Base-by-base conservation (phyloP, 331 rosid species). In the Pyrus hybrid region DNA sequence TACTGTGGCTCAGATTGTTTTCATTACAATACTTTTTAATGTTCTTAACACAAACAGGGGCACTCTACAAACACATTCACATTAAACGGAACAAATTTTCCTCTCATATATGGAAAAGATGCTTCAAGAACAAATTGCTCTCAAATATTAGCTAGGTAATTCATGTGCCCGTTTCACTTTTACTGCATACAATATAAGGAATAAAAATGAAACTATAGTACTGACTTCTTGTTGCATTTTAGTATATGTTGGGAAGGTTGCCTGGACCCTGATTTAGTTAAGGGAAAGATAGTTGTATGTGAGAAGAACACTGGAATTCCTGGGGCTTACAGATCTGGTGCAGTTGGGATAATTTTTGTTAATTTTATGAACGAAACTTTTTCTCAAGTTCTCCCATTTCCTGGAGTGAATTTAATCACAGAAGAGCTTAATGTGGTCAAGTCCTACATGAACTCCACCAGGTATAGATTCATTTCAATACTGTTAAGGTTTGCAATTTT, bases 231-330 rank as follows among this genome's bases (percentile, higher is more conserved):
- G 21, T 35, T 35, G 43, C 23, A 28, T 57, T 73, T 17, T 17
- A 65, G 79, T 14, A n/a, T 5, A 0, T 80, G 79, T 63, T 21
- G 4, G 7, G 13, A 14, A 2, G 30, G 62, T 22, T 80, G 76
- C 57, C 53, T 74, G 43, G 65, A 74, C 71, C 47, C 56, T 33
- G 23, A 5, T 23, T 26, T 33, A 25, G 83, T 66, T 5, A 68
- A 80, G 67, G 83, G 79, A 62, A 80, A 74, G 79, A 68, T 80
- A 30, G 70, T 80, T 49, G 22, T 75, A 51, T 74, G 79, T 1
- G 71, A 73, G 17, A 1, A 1, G 1, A 32, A 4, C 1, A 60
- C 32, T 60, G 77, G 74, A 49, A 28, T 35, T 68, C 5, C 5
- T 11, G 76, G 60, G 29, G 51, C 71, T 8, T 60, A 8, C 12